Percentiles rank a stretch among this genome's conserved stretches.
These are phyloP conservation scores for Tylopilus sp. DNA, from an alignment of 768 basidiomycete genomes.

Conservation along the genomic window DNA sequence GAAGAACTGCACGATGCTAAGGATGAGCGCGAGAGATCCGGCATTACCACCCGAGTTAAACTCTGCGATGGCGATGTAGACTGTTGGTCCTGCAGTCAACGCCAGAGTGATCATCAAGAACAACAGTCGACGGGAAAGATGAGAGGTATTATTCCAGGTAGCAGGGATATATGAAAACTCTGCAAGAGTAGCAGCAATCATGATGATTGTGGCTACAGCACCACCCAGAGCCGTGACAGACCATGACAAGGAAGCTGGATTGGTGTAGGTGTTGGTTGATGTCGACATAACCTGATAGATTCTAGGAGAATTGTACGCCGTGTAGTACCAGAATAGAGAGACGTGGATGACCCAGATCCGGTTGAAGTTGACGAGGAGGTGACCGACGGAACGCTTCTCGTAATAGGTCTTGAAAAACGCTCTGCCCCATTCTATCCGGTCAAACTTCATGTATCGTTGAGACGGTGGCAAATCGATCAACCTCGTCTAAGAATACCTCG, in stretches of 20 bases:
- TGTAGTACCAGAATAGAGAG: conserved; percentile 94
- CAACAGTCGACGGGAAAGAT: conserved; percentile 85
- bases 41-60: conserved; percentile 49
- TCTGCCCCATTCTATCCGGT: conserved; percentile 92
- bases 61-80: conserved; percentile 91
- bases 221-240: conserved; percentile 93
- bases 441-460: conserved; percentile 95
- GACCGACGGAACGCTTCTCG: conserved; percentile 95
- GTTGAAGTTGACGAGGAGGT: conserved; percentile 98
- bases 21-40: conserved; percentile 79
- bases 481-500: conserved; percentile 53
- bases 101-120: conserved; percentile 90
- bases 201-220: conserved; percentile 92
- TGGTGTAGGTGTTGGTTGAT: conserved; percentile 38
- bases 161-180: conserved; percentile 98
- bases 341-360: conserved; percentile 99
- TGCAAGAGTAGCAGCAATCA: conserved; percentile 89
- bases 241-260: conserved; percentile 82
- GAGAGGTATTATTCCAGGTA: conserved; percentile 98
- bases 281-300: conserved; percentile 63
- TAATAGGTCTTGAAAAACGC: conserved; percentile 99
- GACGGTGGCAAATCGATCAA: conserved; percentile 89
- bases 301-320: conserved; percentile 86
- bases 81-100: conserved; percentile 87
- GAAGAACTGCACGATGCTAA: conserved; percentile 95